Conservation (phyloP, 345 rosid species). For the Camelina hispida region DNA sequence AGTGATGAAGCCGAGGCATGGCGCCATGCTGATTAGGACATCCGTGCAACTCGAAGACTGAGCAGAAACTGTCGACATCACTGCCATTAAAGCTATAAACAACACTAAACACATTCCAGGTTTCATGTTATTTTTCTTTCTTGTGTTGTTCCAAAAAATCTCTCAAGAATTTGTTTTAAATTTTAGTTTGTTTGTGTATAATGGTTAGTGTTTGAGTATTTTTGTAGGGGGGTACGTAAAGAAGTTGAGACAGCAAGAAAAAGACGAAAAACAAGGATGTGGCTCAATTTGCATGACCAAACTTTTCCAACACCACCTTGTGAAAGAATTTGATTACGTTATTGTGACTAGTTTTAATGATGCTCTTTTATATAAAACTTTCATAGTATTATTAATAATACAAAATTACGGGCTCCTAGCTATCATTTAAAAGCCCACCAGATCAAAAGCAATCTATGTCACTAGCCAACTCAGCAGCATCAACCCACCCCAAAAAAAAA, state of each 20-base stretch:
- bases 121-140: constrained; percentile 18
- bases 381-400: no score
- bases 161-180: constrained; percentile 14
- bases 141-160: constrained; percentile 21
- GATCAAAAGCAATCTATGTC: no score
- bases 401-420: no score
- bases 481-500: not conserved
- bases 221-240: constrained; percentile 32
- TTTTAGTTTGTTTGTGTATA: constrained; percentile 20
- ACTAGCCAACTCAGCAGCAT: not conserved
- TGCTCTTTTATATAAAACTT: no score
- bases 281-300: constrained; percentile 52
- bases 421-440: no score
- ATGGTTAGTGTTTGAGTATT: constrained; percentile 28
- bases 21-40: constrained; percentile 63
- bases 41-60: constrained; percentile 71
- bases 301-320: constrained; percentile 37
- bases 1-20: constrained; percentile 72
- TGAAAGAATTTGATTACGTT: not conserved
- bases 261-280: constrained; percentile 31
- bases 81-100: constrained; percentile 31
- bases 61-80: constrained; percentile 51
- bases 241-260: constrained; percentile 24
- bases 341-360: no score
- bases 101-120: constrained; percentile 42